Base-by-base conservation (phyloP, 495 filamentous ascomycete species). In the Pseudomonodictys pantanalensis region DNA sequence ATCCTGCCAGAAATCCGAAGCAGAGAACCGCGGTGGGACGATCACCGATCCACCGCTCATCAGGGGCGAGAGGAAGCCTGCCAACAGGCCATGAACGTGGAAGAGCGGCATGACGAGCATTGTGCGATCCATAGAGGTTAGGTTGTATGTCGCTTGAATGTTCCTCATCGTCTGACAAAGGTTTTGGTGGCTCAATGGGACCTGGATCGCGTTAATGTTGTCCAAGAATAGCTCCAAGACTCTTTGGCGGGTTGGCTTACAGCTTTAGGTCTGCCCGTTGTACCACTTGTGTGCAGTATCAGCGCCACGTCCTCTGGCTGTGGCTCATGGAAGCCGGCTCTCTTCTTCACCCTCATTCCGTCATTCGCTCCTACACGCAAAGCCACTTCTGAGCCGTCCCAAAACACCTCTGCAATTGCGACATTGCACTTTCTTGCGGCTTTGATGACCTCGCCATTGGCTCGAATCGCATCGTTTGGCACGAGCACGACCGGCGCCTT, bases 1-100 rank as follows among this genome's bases (percentile, higher is more conserved):
- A n/a, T 72, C 64, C 57, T 76, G 76, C 76, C 76, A 79, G 56
- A 80, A 79, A 20, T 75, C 65, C 54, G 69, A 74, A n/a, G 76
- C 69, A 43, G 78, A 76, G 51, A 80, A 79, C 2, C 71, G 71
- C 6, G 72, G 64, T 28, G 76, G 77, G 65, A 76, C 75, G 17
- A 79, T 77, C 7, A 64, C 53, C 15, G 63, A 64, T 11, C 67
- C 67, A 11, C 67, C 67, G 45, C 63, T 66, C 51, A 64, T 58
- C 18, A 69, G 23, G 2, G 67, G 64, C 18, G 67, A 52, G 30
- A 69, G 41, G 28, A 60, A 60, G 11, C 49, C 48, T 10, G 57
- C 57, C 3, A 60, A 29, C 7, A 60, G 49, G 22, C 57, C 57
- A 20, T 60, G 57, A 11, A 60, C 50, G 32, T 60, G 57, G 57